Evolutionary conservation across 345 rosid genomes (phyloP).

Genomic region (Lumnitzera racemosa): DNA sequence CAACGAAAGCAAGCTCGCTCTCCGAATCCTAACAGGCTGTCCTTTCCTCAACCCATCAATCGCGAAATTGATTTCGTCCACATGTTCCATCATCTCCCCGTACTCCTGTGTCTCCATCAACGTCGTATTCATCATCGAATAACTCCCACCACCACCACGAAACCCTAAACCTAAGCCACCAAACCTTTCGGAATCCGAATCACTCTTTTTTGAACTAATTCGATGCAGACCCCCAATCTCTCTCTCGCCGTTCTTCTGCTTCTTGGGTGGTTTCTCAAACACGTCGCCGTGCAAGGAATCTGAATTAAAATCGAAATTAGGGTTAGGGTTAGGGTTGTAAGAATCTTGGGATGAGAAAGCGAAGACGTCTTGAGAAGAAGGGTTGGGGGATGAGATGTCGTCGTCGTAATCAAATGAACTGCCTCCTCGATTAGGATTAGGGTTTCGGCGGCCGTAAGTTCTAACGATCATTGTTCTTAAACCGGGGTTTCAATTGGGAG

Average conservation of each 20-base stretch:
- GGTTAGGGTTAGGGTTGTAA: conserved; percentile 11
- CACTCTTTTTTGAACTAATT: too few relatives aligned
- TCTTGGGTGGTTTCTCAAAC: conserved; percentile 39
- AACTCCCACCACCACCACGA: conserved; percentile 14
- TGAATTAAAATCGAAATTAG: conserved; percentile 27
- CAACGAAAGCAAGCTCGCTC: conserved; percentile 75
- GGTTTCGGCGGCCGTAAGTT: conserved; percentile 86
- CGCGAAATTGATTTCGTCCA: conserved; percentile 93
- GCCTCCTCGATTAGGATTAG: conserved; percentile 24
- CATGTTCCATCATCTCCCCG: conserved; percentile 98
- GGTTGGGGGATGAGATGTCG: conserved; percentile 29
- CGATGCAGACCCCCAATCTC: neutral
- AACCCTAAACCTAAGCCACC: conserved; percentile 2
- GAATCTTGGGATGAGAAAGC: conserved; percentile 39
- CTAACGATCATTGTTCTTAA: conserved; percentile 61
- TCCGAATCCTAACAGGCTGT: conserved; percentile 69
- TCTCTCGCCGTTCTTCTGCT: conserved; percentile 34
- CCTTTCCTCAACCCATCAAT: conserved; percentile 85
- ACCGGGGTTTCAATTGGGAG: neutral
- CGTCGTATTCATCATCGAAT: conserved; percentile 37
- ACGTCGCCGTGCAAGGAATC: conserved; percentile 20
- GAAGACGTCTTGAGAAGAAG: conserved; percentile 10
- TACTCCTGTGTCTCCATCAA: conserved; percentile 96
- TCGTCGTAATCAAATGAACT: conserved; percentile 45
- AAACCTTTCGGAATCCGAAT: too few relatives aligned